Evolutionary conservation across 2,329 filamentous ascomycete species (phyloP), one percentile per base, ranked within the genome.

Genomic region (Colletotrichum endophyticum): DNA sequence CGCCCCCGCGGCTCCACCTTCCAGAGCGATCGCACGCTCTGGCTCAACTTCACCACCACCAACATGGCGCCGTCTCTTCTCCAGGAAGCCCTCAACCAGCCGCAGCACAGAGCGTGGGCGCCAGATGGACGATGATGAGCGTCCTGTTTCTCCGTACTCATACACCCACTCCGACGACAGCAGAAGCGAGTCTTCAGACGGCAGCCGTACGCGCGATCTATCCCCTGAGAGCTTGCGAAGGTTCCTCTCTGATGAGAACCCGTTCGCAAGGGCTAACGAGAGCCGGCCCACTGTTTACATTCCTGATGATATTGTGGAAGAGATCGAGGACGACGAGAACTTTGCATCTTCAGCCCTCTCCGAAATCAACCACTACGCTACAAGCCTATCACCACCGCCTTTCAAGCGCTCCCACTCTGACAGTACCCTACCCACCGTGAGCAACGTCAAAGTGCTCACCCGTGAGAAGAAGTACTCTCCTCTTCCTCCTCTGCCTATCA

Each of bases 221-320:
- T 92, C 90, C 0, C 90, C 90, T 2, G 89, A 91, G 72, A 91
- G 89, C 4, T 84, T 91, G 63, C 87, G 86, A 56, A 87, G 87
- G 71, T 91, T 91, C 82, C 82, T 90, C 6, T 86, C 85, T 15
- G 89, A 90, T 32, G 89, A 91, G 67, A 77, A 77, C 12, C 85
- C 85, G 28, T 71, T 76, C n/a, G 59, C 77, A 5, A 70, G 57
- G 6, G 30, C 73, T 6, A 64, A 79, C 9, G 80, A 82, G 12
- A 81, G 84, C n/a, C 81, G 83, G 9, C 82, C 82, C 4, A 71
- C 81, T 2, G 59, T 86, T 11, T 66, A 80, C 25, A 86, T 86
- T 9, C 83, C 85, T 22, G 84, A 85, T 11, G 84, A 85, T 8
- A 81, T 83, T 49, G 79, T 80, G 34, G 83, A 82, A 56, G 85